A percentile compares a stretch with the other conserved stretches of the same genome.
These are phyloP conservation scores for Angomonas deanei DNA, from an alignment of 208 protist species.

Conservation along the genomic window DNA sequence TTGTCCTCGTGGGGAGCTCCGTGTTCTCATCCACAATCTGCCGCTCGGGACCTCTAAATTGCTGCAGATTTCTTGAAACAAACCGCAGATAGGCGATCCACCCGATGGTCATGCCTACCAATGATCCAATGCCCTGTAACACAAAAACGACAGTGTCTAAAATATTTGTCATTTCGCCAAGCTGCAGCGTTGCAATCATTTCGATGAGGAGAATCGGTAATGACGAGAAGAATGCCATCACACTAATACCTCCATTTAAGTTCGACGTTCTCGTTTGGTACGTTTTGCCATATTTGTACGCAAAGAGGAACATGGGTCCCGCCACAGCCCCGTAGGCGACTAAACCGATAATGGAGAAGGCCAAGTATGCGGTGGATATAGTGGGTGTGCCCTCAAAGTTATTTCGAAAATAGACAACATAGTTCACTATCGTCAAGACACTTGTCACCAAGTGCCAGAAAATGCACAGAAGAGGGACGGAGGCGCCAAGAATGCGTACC, in stretches of 20 bases:
- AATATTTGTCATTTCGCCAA: constrained; percentile 11
- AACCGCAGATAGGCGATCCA: constrained; percentile 74
- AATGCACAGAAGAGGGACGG: constrained; percentile 55
- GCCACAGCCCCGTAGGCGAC: constrained; percentile 29
- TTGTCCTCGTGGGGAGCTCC: constrained; percentile 14
- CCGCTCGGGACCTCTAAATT: constrained; percentile 49
- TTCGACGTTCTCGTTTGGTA: constrained; percentile 16
- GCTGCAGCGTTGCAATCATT: not conserved
- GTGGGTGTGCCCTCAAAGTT: not conserved
- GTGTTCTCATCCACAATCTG: constrained; percentile 43
- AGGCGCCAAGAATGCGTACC: constrained; percentile 55
- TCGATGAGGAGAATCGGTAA: constrained; percentile 17
- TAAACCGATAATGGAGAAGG: constrained; percentile 54
- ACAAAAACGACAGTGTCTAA: constrained; percentile 54
- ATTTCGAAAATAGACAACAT: constrained; percentile 33
- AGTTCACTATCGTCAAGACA: constrained; percentile 46
- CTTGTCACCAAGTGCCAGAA: constrained; percentile 56
- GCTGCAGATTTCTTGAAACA: constrained; percentile 29
- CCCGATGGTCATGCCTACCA: constrained; percentile 28
- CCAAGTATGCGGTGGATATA: constrained; percentile 32
- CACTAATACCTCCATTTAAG: constrained; percentile 35
- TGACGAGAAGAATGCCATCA: constrained; percentile 63
- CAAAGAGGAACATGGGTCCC: constrained; percentile 68
- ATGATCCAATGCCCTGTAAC: constrained; percentile 29
- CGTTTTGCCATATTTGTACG: constrained; percentile 77